Percentiles rank a stretch among this genome's conserved stretches.
Conservation (phyloP, 2,329 filamentous ascomycete species). For the Stenocarpella maydis region DNA sequence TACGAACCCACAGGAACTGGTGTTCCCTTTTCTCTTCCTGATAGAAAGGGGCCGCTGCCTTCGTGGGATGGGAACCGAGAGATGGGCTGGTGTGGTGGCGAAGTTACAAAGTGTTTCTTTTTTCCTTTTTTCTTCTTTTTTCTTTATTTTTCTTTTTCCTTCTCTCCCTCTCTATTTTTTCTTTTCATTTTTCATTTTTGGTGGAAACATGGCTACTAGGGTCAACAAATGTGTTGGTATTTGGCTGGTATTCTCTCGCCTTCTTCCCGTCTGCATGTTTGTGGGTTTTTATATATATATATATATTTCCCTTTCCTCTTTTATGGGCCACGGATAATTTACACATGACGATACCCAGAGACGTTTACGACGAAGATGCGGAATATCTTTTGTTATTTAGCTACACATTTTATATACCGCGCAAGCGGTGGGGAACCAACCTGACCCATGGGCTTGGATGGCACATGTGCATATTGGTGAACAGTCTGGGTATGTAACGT, state of each 20-base stretch:
- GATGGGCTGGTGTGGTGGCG: not conserved
- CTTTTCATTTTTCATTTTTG: too few species aligned
- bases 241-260: too few species aligned
- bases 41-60: not conserved
- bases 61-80: not conserved
- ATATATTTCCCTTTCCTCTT: not conserved
- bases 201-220: not conserved
- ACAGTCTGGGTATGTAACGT: too few species aligned
- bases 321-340: not conserved
- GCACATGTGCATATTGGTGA: too few species aligned
- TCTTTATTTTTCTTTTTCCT: not conserved
- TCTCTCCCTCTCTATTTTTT: not conserved
- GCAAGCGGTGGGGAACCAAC: not conserved
- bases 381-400: not conserved
- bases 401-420: not conserved
- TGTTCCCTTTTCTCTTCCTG: not conserved
- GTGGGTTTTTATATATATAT: not conserved
- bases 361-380: slow-evolving; percentile 8
- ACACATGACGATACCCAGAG: slow-evolving; percentile 26
- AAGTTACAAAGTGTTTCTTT: not conserved
- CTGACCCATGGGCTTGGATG: too few species aligned
- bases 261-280: not conserved
- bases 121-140: too few species aligned
- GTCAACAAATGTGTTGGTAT: not conserved
- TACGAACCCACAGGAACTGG: not conserved